Evolutionary conservation across 148 eudicot genomes (phyloP).

Genomic region (Spergularia marina): DNA sequence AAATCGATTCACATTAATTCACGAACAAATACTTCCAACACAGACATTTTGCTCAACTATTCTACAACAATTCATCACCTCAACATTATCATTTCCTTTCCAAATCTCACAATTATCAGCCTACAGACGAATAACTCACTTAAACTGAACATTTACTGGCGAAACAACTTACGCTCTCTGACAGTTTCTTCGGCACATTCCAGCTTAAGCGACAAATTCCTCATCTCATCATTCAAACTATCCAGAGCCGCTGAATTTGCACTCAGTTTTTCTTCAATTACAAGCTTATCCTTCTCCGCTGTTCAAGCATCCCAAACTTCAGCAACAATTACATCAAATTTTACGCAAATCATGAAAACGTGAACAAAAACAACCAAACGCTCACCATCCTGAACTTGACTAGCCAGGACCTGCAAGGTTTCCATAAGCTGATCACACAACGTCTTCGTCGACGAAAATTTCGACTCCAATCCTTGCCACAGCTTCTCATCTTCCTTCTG

Average conservation of each 20-base stretch:
- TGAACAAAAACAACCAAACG: not conserved
- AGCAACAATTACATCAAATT: not conserved
- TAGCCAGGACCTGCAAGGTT: slow-evolving; percentile 68
- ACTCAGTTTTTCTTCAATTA: slow-evolving; percentile 57
- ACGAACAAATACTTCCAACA: not conserved
- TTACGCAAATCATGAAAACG: not conserved
- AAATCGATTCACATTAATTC: not conserved
- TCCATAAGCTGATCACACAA: slow-evolving; percentile 78
- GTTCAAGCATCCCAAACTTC: slow-evolving; percentile 26
- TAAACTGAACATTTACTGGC: not conserved
- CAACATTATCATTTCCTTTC: not conserved
- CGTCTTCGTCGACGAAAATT: slow-evolving; percentile 70
- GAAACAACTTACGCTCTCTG: slow-evolving; percentile 48
- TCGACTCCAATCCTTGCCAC: slow-evolving; percentile 86
- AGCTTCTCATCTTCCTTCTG: slow-evolving; percentile 89
- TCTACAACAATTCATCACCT: not conserved
- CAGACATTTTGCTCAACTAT: not conserved
- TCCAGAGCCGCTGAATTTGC: slow-evolving; percentile 55
- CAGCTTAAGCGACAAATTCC: slow-evolving; percentile 56
- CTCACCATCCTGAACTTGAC: slow-evolving; percentile 81
- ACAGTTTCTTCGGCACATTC: slow-evolving; percentile 69
- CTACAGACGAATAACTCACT: no score
- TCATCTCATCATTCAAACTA: slow-evolving; percentile 62
- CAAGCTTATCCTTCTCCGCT: slow-evolving; percentile 82
- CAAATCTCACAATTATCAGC: not conserved